Evolutionary conservation across 2,329 filamentous ascomycete species (phyloP).

Genomic region (Dothideomycetidae sp.): DNA sequence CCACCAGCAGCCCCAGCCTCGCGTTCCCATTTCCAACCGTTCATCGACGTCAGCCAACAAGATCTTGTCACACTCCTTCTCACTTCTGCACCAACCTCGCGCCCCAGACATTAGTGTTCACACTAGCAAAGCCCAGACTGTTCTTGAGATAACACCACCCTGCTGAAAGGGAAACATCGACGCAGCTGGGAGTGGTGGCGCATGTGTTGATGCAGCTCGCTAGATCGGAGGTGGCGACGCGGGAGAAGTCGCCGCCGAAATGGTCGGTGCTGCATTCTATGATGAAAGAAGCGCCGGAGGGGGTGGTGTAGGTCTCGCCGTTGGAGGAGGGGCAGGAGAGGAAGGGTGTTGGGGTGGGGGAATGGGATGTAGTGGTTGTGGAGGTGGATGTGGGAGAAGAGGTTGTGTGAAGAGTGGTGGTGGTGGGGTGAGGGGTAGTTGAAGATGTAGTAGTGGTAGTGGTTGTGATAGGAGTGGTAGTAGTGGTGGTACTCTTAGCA

Average conservation of each 20-base stretch:
- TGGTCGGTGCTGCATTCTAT: constrained; percentile 20
- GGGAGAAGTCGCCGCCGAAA: constrained; percentile 17
- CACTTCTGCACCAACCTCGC: constrained; percentile 11
- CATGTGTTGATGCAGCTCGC: constrained; percentile 17
- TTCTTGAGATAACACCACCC: constrained; percentile 13
- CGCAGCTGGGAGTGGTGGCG: constrained; percentile 13
- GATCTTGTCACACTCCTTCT: too few relatives aligned
- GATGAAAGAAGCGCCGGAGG: constrained; percentile 16
- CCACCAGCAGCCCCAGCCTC: too few relatives aligned
- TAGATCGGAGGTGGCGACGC: constrained; percentile 12
- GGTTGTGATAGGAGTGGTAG: background rate
- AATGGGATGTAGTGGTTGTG: constrained; percentile 9
- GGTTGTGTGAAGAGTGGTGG: too few relatives aligned
- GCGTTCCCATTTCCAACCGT: too few relatives aligned
- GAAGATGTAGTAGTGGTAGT: too few relatives aligned
- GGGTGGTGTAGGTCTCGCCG: constrained; percentile 13
- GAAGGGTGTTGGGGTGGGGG: constrained; percentile 11
- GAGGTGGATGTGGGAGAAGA: too few relatives aligned
- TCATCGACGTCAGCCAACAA: too few relatives aligned
- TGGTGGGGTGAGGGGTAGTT: too few relatives aligned
- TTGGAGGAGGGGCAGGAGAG: constrained; percentile 18
- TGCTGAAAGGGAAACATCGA: constrained; percentile 16
- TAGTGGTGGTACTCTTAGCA: background rate
- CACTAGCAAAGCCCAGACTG: constrained; percentile 10
- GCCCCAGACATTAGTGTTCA: constrained; percentile 11